Evolutionary conservation across 1,284 basidiomycete genomes (phyloP).

Genomic region (Cutaneotrichosporon sp.): DNA sequence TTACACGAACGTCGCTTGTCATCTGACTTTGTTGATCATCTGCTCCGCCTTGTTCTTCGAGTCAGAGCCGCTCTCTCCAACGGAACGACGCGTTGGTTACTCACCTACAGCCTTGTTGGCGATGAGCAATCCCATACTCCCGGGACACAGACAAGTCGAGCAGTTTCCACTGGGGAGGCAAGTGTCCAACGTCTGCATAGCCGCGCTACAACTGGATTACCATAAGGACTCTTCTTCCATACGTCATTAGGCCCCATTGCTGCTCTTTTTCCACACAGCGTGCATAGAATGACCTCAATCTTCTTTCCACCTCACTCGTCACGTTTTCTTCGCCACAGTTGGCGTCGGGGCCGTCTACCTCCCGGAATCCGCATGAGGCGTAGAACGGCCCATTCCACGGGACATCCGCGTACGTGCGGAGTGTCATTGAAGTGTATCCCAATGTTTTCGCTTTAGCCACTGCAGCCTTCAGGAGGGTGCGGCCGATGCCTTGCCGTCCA

Average conservation of each 20-base stretch:
- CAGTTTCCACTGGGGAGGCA: too few species aligned
- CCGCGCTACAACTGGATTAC: background rate
- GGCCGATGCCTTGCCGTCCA: background rate
- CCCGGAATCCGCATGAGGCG: background rate
- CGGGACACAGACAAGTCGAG: too few species aligned
- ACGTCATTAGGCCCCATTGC: background rate
- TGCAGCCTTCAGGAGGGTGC: background rate
- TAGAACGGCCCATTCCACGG: slow-evolving; percentile 6
- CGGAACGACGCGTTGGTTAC: too few species aligned
- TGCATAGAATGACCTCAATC: background rate
- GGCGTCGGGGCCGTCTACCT: background rate
- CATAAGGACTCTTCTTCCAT: background rate
- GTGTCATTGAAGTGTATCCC: background rate
- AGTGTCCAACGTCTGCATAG: too few species aligned
- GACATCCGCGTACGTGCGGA: slow-evolving; percentile 1
- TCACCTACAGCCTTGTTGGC: too few species aligned
- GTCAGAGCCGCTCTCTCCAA: too few species aligned
- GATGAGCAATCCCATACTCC: too few species aligned
- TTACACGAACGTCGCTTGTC: too few species aligned
- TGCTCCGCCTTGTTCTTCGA: too few species aligned
- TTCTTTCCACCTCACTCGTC: too few species aligned
- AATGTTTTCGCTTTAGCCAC: background rate
- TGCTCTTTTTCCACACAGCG: background rate
- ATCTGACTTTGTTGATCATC: too few species aligned
- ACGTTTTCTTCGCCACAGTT: too few species aligned